phyloP scores from a whole-genome alignment of 768 basidiomycete genomes.

The Podaxis carcinomalis region DNA sequence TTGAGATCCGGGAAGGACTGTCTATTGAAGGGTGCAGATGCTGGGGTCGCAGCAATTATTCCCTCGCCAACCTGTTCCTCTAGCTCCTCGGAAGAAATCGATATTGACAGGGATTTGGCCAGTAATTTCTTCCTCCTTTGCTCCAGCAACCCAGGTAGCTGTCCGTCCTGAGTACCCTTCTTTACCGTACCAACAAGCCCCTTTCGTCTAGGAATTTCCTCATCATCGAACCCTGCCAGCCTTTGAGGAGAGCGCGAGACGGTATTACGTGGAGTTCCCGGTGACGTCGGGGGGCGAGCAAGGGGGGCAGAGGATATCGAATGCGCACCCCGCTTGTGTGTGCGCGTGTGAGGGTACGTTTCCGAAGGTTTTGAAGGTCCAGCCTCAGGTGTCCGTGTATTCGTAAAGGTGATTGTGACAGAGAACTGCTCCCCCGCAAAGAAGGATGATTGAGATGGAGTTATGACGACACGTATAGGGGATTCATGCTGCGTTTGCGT shows the following conservation, averaged over 20 bases:
- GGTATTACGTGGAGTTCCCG: constrained; percentile 49
- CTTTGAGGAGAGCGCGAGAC: constrained; percentile 17
- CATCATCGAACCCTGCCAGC: constrained; percentile 9
- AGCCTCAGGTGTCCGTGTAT: constrained; percentile 56
- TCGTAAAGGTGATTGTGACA: constrained; percentile 84
- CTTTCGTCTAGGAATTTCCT: constrained; percentile 28
- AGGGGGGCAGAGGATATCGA: constrained; percentile 82
- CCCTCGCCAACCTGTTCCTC: constrained; percentile 30
- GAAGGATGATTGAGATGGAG: constrained; percentile 83
- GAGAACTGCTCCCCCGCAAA: constrained; percentile 90
- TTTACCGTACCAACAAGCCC: constrained; percentile 50
- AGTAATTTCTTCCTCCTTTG: constrained; percentile 49
- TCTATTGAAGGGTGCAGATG: constrained; percentile 28
- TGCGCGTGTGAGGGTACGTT: constrained; percentile 11
- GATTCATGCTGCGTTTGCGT: not conserved
- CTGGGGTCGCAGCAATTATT: constrained; percentile 15
- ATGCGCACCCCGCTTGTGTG: constrained; percentile 65
- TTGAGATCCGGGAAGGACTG: constrained; percentile 20
- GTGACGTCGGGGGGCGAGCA: constrained; percentile 78
- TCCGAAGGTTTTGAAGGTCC: constrained; percentile 24
- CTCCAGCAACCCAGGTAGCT: constrained; percentile 46
- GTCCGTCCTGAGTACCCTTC: constrained; percentile 20
- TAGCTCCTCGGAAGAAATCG: constrained; percentile 49
- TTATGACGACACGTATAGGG: constrained; percentile 58
- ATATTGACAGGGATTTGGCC: constrained; percentile 64